phyloP scores from a whole-genome alignment of 225 moss, liverwort and hornwort species.

The Climacium dendroides region DNA sequence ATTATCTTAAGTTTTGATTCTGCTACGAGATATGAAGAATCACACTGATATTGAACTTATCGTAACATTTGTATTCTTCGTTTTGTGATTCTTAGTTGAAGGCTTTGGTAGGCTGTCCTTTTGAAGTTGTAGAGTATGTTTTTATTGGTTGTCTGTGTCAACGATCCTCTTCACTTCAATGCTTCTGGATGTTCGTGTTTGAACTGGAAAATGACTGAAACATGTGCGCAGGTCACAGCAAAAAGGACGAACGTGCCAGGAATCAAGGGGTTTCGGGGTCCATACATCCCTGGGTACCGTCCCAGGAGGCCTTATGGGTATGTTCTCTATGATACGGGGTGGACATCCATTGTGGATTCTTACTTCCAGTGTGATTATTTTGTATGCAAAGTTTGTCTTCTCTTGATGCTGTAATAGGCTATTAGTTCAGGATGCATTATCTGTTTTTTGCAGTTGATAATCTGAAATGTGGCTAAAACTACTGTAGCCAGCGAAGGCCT shows the following conservation, averaged over 20 bases:
- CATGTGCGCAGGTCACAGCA: constrained; percentile 53
- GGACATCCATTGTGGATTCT: constrained; percentile 49
- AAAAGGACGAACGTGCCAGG: constrained; percentile 89
- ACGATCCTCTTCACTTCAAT: not conserved
- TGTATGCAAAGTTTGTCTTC: not conserved
- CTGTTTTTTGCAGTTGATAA: not conserved
- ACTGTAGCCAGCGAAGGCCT: not conserved
- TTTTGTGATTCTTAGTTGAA: not conserved
- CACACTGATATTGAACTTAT: not conserved
- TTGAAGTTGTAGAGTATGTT: not conserved
- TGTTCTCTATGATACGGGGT: constrained; percentile 66
- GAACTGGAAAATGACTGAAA: not conserved
- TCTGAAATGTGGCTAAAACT: not conserved
- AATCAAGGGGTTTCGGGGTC: constrained; percentile 76
- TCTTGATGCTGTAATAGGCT: not conserved
- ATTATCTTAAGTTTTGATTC: not conserved
- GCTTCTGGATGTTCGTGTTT: not conserved
- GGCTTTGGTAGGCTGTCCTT: not conserved
- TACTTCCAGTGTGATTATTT: constrained; percentile 66
- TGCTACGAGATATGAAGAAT: not conserved
- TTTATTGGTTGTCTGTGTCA: not conserved
- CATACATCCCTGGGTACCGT: constrained; percentile 74
- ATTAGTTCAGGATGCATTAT: not conserved
- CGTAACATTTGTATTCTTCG: not conserved
- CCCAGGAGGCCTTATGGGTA: constrained; percentile 91